Base-by-base conservation (phyloP, 139 green algal genomes). In the Chlorella vulgaris region DNA sequence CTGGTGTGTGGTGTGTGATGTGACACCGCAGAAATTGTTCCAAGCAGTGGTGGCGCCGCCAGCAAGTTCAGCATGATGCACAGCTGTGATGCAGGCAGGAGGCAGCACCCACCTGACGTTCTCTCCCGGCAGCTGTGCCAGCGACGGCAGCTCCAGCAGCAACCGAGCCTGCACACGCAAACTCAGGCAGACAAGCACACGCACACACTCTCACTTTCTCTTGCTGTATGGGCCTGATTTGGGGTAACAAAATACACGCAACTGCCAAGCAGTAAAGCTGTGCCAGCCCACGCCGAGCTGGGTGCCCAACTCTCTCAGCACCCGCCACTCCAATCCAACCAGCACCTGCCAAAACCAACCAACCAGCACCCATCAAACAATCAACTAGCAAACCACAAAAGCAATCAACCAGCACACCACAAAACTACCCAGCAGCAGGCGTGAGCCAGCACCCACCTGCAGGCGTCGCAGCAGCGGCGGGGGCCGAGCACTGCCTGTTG, bases 121-220 rank as follows among this genome's bases (percentile, higher is more conserved):
- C 51, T 78, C 71, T 0, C 71, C 71, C 3, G 71, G 62, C 69
- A 78, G 62, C 42, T 53, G 29, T 18, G 39, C 22, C n/a, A 82
- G 24, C 1, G 58, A 43, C 3, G 63, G 39, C 36, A 93, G 82
- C 86, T 94, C 88, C 4, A 43, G n/a, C 69, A 92, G 83, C 29
- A 87, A 19, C 4, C 58, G 55, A 2, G 68, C 76, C 69, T 87
- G 75, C 58, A 83, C 87, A 10, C 31, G 31, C 51, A 21, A 21
- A 2, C 3, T 18, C 21, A 51, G n/a, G n/a, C n/a, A n/a, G n/a
- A n/a, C n/a, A 58, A 58, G 47, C 10, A 15, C 10, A 58, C 47
- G 15, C 47, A 58, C 10, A 15, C 15, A 58, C 47, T 58, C 47
- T 58, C 47, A 58, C n/a, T n/a, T n/a, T n/a, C n/a, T n/a, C n/a